Conservation (phyloP, 2,329 filamentous ascomycete species). For the Clathrospora elynae region DNA sequence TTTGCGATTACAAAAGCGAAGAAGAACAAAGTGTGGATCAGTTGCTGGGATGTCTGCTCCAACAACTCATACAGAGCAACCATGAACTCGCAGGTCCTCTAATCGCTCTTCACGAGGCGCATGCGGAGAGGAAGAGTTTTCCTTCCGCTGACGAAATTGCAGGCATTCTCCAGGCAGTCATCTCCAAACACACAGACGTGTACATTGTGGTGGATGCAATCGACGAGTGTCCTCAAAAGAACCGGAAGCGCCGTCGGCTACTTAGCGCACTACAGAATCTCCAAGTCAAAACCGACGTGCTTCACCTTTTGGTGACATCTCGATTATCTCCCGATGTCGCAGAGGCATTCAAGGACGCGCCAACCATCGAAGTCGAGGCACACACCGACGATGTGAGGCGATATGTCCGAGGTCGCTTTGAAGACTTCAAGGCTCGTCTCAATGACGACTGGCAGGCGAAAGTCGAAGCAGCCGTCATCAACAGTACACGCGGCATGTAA, state of each 20-base stretch:
- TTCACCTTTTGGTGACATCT: no score
- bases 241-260: conserved; percentile 9
- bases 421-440: no score
- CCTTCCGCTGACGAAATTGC: background rate
- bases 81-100: background rate
- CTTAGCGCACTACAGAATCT: conserved; percentile 11
- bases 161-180: conserved; percentile 23
- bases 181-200: conserved; percentile 24
- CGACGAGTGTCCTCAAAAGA: conserved; percentile 34
- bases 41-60: conserved; percentile 39
- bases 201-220: conserved; percentile 42
- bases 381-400: no score
- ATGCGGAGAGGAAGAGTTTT: background rate
- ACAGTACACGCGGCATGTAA: no score
- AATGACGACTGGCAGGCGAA: no score
- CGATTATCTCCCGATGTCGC: no score
- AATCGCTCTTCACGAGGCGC: no score
- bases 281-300: no score
- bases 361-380: no score
- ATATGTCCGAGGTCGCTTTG: no score
- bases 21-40: conserved; percentile 28
- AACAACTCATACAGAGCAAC: conserved; percentile 38
- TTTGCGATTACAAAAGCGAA: conserved; percentile 39
- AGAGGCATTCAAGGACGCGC: no score
- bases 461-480: no score